Evolutionary conservation across 805 yeast genomes (phyloP), one percentile per base, ranked within the genome.

Genomic region (Ogataea trehalophila): DNA sequence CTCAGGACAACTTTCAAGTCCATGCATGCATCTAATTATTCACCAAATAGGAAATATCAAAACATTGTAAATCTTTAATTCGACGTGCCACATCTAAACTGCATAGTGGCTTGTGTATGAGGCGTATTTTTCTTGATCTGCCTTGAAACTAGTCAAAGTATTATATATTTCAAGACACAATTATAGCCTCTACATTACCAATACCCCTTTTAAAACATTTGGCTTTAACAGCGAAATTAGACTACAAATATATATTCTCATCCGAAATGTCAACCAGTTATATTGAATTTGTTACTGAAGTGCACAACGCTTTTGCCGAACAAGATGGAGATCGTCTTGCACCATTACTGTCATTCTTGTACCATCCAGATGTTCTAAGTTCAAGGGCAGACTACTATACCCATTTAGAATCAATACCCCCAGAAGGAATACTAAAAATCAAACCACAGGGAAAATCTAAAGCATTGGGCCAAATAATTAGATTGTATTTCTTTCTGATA

Each of bases 291-390:
- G 36, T 56, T 20, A 35, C 33, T 6, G 48, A 49, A 26, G 34
- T 54, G 4, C 46, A 51, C 20, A 34, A 39, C 3, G 49, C 60
- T 6, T 20, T 53, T 8, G 33, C n/a, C 11, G 36, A 40, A 16
- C 50, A 46, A 16, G 45, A 56, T 43, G 58, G 56, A 4, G 42
- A 23, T 2, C 33, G 22, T 3, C 42, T 54, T 6, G 43, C 54
- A 4, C 34, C 46, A 29, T 41, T 51, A 26, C 39, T 56, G 8
- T 50, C 59, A 16, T 54, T 48, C 33, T 45, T 54, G 16, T 45
- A 46, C 37, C 46, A 49, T 22, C 59, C 59, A 16, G 59, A 56
- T 14, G 46, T 54, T 11, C 47, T 54, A 4, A 46, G 45, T 26
- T 33, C 54, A 29, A 51, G 55, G 36, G 43, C 49, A 11, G 48